A percentile compares a stretch with the other conserved stretches of the same genome.
Conservation (phyloP, 192 early-diverging fungal genomes). For the Dispira simplex region DNA sequence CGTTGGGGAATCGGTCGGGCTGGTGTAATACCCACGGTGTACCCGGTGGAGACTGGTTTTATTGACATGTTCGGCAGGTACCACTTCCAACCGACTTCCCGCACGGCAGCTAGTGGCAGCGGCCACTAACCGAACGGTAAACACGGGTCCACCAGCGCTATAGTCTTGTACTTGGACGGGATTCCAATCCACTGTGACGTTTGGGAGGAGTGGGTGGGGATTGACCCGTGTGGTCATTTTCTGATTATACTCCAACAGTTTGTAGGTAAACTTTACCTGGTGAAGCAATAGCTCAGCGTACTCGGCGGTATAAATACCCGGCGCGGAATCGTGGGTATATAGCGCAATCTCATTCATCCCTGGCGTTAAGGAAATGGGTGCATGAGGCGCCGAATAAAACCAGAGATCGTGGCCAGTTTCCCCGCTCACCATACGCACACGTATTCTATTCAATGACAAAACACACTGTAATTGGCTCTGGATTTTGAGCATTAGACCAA, state of each 20-base stretch:
- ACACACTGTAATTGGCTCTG: not conserved
- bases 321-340: not conserved
- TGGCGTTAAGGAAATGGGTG: not conserved
- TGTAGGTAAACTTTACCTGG: not conserved
- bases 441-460: not conserved
- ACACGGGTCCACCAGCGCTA: too few relatives aligned
- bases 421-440: not conserved
- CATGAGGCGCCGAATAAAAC: not conserved
- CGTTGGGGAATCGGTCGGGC: too few relatives aligned
- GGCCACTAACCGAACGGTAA: too few relatives aligned
- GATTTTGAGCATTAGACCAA: not conserved
- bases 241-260: not conserved
- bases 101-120: too few relatives aligned
- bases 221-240: not conserved
- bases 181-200: not conserved
- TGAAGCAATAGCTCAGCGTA: not conserved
- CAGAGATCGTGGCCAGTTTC: conserved; percentile 7
- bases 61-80: too few relatives aligned
- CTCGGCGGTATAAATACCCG: conserved; percentile 2
- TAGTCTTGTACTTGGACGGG: too few relatives aligned
- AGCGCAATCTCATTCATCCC: not conserved
- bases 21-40: too few relatives aligned
- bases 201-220: not conserved
- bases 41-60: too few relatives aligned
- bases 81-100: too few relatives aligned